Conservation (phyloP, 2,329 filamentous ascomycete species). For the Drechslerella dactyloides region DNA sequence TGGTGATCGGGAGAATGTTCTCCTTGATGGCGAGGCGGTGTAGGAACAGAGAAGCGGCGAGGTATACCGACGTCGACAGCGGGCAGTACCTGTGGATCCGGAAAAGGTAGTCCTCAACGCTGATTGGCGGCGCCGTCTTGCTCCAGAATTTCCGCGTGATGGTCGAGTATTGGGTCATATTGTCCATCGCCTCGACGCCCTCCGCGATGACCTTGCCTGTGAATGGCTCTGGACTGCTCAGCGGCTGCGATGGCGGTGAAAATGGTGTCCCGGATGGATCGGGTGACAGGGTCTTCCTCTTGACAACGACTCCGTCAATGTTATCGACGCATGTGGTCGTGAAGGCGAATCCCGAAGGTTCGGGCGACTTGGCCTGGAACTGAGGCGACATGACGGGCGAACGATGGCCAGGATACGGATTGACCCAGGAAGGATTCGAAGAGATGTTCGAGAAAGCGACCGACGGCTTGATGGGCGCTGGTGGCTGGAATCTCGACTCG, state of each 20-base stretch:
- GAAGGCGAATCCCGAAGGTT: constrained; percentile 59
- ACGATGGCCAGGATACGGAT: constrained; percentile 38
- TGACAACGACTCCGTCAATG: constrained; percentile 52
- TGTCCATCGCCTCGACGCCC: constrained; percentile 72
- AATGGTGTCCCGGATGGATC: constrained; percentile 48
- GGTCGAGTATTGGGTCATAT: constrained; percentile 74
- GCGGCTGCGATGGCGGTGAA: constrained; percentile 26
- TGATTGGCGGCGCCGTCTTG: constrained; percentile 82
- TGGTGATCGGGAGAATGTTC: constrained; percentile 77
- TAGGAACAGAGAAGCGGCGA: constrained; percentile 87
- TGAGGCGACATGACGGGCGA: constrained; percentile 33
- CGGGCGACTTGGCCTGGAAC: constrained; percentile 59
- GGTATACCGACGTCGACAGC: constrained; percentile 90
- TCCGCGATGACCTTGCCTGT: constrained; percentile 70
- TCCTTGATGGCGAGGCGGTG: constrained; percentile 80
- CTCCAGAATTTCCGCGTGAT: constrained; percentile 94
- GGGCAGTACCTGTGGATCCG: constrained; percentile 85
- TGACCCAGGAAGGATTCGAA: constrained; percentile 46
- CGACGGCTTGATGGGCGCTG: constrained; percentile 30
- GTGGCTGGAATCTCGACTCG: constrained; percentile 41
- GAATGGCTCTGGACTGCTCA: constrained; percentile 56
- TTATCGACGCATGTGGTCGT: constrained; percentile 51
- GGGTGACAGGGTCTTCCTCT: constrained; percentile 51
- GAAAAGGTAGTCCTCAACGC: constrained; percentile 80
- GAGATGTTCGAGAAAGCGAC: constrained; percentile 42